Percentiles rank a stretch among this genome's conserved stretches.
phyloP scores from a whole-genome alignment of 2,329 filamentous ascomycete species.

The Cercospora sp. region DNA sequence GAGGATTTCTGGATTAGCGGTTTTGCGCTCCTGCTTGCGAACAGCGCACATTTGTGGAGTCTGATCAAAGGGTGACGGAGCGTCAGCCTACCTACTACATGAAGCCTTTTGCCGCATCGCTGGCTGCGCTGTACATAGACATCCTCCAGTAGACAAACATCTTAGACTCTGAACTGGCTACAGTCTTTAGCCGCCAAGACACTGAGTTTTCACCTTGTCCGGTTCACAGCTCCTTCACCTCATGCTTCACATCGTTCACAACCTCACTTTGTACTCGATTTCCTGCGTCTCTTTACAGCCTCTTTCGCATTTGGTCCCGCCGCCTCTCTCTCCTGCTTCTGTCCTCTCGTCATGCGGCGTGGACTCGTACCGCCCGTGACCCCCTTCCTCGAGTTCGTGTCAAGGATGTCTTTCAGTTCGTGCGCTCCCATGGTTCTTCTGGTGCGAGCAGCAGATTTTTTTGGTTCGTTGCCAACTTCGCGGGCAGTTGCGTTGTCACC shows the following conservation, averaged over 20 bases:
- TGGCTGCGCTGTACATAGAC: background rate
- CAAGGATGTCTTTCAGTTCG: constrained; percentile 8
- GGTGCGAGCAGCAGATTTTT: background rate
- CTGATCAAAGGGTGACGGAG: constrained; percentile 31
- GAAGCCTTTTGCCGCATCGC: background rate
- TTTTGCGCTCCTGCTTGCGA: constrained; percentile 28
- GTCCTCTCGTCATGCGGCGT: constrained; percentile 6
- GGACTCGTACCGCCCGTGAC: background rate
- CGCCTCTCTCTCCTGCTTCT: constrained; percentile 3
- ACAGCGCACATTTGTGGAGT: constrained; percentile 37
- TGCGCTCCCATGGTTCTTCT: constrained; percentile 4
- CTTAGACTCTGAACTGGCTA: background rate
- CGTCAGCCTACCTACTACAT: background rate
- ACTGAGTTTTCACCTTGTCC: background rate
- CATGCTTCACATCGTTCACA: background rate
- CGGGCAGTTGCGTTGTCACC: background rate
- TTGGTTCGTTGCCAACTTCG: background rate
- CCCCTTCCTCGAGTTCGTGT: background rate
- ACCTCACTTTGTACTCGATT: background rate
- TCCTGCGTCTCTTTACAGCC: background rate
- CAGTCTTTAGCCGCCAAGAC: background rate
- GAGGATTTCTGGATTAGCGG: constrained; percentile 25
- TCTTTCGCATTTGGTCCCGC: constrained; percentile 4
- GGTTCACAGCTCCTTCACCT: background rate
- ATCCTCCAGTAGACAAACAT: background rate